Conservation (phyloP, 73 alveolate genomes). For the Paramecium caudatum region DNA sequence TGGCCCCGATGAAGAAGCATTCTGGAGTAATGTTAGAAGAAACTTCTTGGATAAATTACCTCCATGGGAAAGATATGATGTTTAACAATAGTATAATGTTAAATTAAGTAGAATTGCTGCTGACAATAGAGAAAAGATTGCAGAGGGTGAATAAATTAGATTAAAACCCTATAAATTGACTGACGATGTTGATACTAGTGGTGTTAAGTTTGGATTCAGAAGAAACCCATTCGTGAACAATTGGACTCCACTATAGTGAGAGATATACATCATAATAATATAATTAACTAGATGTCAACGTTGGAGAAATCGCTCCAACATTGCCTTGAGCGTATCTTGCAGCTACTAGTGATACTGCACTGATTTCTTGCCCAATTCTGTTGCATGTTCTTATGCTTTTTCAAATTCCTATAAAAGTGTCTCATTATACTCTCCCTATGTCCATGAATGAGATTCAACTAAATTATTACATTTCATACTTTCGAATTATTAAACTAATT, state of each 20-base stretch:
- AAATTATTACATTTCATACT: too few relatives aligned
- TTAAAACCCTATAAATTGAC: constrained; percentile 67
- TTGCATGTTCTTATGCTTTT: too few relatives aligned
- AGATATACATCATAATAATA: background rate
- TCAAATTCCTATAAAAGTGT: too few relatives aligned
- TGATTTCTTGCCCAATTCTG: background rate
- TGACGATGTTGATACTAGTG: constrained; percentile 70
- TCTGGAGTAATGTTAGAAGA: constrained; percentile 56
- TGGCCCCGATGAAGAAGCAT: constrained; percentile 69
- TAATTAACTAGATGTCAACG: constrained; percentile 43
- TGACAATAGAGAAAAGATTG: constrained; percentile 68
- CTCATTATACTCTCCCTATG: too few relatives aligned
- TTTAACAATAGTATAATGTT: constrained; percentile 37
- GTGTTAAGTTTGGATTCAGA: constrained; percentile 68
- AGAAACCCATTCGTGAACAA: constrained; percentile 57
- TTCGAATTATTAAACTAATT: background rate
- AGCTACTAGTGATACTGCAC: background rate
- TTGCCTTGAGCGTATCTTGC: constrained; percentile 10
- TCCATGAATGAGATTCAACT: too few relatives aligned
- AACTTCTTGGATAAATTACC: constrained; percentile 57
- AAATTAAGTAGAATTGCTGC: constrained; percentile 35
- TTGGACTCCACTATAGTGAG: constrained; percentile 77
- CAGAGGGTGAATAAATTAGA: constrained; percentile 71
- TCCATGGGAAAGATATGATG: constrained; percentile 77
- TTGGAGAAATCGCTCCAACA: constrained; percentile 45